Percentiles rank a stretch among this genome's conserved stretches.
Conservation (phyloP, 78 protist species). For the Dictyostelium capitatum region DNA sequence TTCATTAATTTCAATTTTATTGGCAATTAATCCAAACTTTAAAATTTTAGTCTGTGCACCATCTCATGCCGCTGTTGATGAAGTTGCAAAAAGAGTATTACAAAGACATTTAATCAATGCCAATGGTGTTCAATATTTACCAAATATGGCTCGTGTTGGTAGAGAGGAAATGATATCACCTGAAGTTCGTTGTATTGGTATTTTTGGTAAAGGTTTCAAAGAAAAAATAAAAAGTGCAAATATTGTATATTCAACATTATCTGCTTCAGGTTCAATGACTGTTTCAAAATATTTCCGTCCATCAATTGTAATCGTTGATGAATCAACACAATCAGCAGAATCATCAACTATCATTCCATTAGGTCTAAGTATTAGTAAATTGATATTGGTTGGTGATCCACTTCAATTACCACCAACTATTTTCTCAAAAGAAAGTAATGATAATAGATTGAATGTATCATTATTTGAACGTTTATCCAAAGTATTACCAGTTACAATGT, state of each 20-base stretch:
- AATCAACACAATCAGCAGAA: conserved; percentile 90
- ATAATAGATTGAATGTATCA: background rate
- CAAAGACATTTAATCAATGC: background rate
- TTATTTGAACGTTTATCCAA: conserved; percentile 28
- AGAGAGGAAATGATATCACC: background rate
- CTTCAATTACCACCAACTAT: conserved; percentile 30
- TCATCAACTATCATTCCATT: conserved; percentile 84
- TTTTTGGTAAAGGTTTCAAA: background rate
- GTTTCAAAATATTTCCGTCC: background rate
- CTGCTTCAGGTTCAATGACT: conserved; percentile 28
- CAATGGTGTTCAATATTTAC: conserved; percentile 21
- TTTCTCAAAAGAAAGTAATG: background rate
- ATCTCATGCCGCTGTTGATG: conserved; percentile 92
- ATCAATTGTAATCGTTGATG: conserved; percentile 86
- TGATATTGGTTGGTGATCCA: conserved; percentile 37
- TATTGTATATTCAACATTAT: conserved; percentile 73
- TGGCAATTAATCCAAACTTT: background rate
- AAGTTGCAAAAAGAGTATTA: conserved; percentile 80
- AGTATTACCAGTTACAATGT: conserved; percentile 10
- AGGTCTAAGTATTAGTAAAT: background rate
- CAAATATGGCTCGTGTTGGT: conserved; percentile 71
- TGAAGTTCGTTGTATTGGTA: conserved; percentile 18
- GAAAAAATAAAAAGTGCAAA: background rate
- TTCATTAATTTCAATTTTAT: conserved; percentile 4
- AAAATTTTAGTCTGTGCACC: conserved; percentile 90